A percentile compares a stretch with the other conserved stretches of the same genome.
Conservation (phyloP, 306 rosid species). For the Myrica gale region DNA sequence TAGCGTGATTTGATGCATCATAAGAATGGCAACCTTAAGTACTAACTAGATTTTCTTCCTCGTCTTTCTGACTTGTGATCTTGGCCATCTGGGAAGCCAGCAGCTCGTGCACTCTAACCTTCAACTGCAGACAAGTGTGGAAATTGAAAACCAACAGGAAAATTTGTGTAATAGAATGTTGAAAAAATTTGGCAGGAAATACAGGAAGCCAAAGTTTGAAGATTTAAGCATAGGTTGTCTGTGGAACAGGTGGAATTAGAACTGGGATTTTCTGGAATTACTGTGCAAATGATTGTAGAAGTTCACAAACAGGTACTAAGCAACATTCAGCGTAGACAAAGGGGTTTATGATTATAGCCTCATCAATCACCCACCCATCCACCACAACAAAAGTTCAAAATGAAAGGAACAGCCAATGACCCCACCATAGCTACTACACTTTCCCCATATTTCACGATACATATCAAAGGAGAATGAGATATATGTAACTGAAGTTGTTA, state of each 20-base stretch:
- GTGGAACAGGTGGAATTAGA: background rate
- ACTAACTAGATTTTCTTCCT: slow-evolving; percentile 20
- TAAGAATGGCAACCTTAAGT: slow-evolving; percentile 2
- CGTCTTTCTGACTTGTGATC: slow-evolving; percentile 36
- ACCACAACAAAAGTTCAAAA: background rate
- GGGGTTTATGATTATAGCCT: background rate
- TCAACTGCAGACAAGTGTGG: slow-evolving; percentile 50
- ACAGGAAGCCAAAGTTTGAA: background rate
- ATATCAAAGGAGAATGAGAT: background rate
- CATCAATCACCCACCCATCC: background rate
- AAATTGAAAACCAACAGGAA: slow-evolving; percentile 1
- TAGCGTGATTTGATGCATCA: background rate
- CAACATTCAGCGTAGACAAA: background rate
- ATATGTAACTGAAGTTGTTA: background rate
- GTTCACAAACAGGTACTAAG: background rate
- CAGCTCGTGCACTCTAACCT: slow-evolving; percentile 67
- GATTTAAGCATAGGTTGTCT: background rate
- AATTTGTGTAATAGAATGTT: background rate
- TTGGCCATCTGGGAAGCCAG: slow-evolving; percentile 61
- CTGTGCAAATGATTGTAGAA: background rate
- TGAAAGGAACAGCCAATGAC: background rate
- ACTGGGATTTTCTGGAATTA: background rate
- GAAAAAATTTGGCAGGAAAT: background rate
- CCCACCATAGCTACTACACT: background rate
- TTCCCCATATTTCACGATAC: background rate